A percentile compares a stretch with the other conserved stretches of the same genome.
phyloP scores from a whole-genome alignment of 164 flowering plant species.

The Hamamelis virginiana region DNA sequence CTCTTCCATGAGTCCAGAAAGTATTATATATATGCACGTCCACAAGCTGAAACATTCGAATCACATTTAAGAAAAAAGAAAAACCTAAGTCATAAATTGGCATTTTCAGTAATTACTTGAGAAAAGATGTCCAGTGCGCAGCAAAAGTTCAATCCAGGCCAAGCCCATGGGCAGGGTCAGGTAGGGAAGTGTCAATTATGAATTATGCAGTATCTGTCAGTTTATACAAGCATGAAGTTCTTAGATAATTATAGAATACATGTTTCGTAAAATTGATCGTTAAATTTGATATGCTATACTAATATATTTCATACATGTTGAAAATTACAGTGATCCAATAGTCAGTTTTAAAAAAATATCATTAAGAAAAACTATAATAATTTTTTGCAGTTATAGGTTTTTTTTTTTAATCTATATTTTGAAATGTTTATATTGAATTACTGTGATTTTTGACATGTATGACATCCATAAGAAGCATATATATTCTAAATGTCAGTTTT shows the following conservation, averaged over 20 bases:
- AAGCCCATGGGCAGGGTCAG: conserved; percentile 24
- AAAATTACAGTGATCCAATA: too few species aligned
- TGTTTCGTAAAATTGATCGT: not conserved
- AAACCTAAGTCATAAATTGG: too few species aligned
- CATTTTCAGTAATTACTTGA: not conserved
- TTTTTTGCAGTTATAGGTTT: not conserved
- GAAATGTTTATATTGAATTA: too few species aligned
- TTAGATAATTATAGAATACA: too few species aligned
- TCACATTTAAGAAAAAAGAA: too few species aligned
- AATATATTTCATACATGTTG: too few species aligned
- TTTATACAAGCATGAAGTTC: too few species aligned
- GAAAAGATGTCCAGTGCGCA: conserved; percentile 14
- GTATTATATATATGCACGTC: not conserved
- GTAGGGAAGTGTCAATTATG: not conserved
- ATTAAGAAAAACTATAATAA: not conserved
- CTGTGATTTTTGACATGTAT: too few species aligned
- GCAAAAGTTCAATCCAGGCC: conserved; percentile 19
- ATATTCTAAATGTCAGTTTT: too few species aligned
- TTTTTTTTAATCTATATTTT: not conserved
- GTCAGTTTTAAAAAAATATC: too few species aligned
- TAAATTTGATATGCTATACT: not conserved
- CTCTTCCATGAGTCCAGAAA: not conserved
- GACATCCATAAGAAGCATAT: too few species aligned
- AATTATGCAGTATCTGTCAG: not conserved
- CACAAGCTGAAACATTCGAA: too few species aligned